Conservation (phyloP, 1,284 basidiomycete species). For the Sanguinoderma infundibulare region DNA sequence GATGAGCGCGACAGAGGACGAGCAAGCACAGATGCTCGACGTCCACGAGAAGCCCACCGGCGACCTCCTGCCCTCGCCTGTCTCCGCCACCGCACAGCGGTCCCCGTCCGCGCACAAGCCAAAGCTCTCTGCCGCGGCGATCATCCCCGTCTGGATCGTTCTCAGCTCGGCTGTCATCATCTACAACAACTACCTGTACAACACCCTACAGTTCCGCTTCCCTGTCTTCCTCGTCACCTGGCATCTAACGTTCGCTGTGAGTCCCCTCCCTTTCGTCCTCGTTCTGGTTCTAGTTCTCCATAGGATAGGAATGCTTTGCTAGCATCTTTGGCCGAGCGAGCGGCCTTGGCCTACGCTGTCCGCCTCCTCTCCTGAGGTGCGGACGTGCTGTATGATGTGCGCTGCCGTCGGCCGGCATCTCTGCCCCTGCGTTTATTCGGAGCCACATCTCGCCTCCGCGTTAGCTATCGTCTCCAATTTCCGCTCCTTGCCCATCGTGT, state of each 20-base stretch:
- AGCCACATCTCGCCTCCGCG: neutral
- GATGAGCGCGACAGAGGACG: conserved; percentile 21
- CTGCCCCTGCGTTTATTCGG: neutral
- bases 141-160: conserved; percentile 90
- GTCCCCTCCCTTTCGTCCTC: conserved; percentile 33
- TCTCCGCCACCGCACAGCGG: conserved; percentile 46
- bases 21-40: conserved; percentile 34
- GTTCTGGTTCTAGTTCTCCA: no score
- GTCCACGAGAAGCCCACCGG: conserved; percentile 31
- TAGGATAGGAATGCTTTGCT: no score
- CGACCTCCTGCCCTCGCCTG: conserved; percentile 55
- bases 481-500: neutral
- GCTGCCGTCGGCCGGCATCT: neutral
- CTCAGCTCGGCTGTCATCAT: conserved; percentile 93
- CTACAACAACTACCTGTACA: conserved; percentile 96
- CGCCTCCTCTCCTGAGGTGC: no score
- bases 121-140: conserved; percentile 63
- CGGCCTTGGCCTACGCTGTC: no score
- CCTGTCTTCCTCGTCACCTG: conserved; percentile 91
- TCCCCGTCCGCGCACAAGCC: conserved; percentile 38
- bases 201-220: conserved; percentile 80
- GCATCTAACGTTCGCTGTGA: conserved; percentile 84
- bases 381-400: neutral
- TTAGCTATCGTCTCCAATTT: neutral
- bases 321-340: no score